A percentile compares a stretch with the other conserved stretches of the same genome.
Conservation (phyloP, 257 asterid genomes). For the Jasminum sambac region DNA sequence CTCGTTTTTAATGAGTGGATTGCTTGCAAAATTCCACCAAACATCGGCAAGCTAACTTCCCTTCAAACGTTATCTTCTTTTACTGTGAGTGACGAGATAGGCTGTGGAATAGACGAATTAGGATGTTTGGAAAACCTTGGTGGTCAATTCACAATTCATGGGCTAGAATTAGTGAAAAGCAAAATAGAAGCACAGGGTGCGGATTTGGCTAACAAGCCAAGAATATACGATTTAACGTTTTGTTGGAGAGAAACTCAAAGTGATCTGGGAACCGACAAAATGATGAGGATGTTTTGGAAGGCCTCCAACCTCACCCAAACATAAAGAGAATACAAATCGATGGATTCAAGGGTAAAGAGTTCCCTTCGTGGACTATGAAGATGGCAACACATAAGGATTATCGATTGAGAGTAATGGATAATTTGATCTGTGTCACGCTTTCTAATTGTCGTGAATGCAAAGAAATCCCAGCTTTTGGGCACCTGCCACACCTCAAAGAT, state of each 20-base stretch:
- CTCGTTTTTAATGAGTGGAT: not conserved
- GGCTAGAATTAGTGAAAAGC: slow-evolving; percentile 20
- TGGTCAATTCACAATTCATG: not conserved
- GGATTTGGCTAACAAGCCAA: slow-evolving; percentile 7
- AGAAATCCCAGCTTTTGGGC: not conserved
- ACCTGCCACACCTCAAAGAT: no score
- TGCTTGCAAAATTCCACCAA: not conserved
- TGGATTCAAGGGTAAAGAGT: slow-evolving; percentile 17
- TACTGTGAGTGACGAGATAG: slow-evolving; percentile 16
- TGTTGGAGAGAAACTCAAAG: not conserved
- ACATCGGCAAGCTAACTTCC: slow-evolving; percentile 17
- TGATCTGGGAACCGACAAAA: no score
- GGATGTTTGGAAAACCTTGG: slow-evolving; percentile 25
- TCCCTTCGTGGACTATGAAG: slow-evolving; percentile 28
- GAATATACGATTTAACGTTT: not conserved
- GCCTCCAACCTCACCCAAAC: slow-evolving; percentile 36
- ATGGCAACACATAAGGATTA: not conserved
- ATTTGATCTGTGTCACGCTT: slow-evolving; percentile 1
- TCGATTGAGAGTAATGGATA: not conserved
- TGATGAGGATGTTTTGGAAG: slow-evolving; percentile 25
- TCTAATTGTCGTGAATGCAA: not conserved
- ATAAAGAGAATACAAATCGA: not conserved
- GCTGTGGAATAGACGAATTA: slow-evolving; percentile 29
- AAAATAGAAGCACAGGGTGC: slow-evolving; percentile 22
- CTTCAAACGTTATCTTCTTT: slow-evolving; percentile 23